phyloP scores from a whole-genome alignment of 2,329 filamentous ascomycete genomes.

The Ascochyta clinopodiicola region DNA sequence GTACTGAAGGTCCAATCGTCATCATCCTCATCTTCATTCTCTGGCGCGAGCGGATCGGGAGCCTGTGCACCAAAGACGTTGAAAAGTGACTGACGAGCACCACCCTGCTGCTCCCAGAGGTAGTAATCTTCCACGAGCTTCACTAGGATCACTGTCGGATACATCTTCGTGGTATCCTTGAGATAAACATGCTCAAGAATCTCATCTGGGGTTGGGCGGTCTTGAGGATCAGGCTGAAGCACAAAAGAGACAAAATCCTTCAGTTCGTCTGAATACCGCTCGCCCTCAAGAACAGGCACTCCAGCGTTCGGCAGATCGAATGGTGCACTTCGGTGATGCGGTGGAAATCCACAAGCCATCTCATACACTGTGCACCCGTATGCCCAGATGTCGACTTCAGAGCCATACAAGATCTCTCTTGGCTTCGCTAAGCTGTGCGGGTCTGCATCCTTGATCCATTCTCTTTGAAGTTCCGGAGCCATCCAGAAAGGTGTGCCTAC shows the following conservation, averaged over 20 bases:
- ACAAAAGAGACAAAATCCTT: constrained; percentile 76
- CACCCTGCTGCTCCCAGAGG: constrained; percentile 76
- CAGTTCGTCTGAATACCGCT: constrained; percentile 72
- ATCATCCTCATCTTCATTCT: constrained; percentile 52
- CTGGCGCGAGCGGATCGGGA: constrained; percentile 57
- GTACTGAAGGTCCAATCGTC: constrained; percentile 72
- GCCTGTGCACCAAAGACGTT: constrained; percentile 64
- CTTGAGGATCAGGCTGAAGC: constrained; percentile 70
- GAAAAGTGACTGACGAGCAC: constrained; percentile 70
- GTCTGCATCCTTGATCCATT: constrained; percentile 62
- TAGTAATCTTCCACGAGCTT: constrained; percentile 75
- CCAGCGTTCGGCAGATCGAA: constrained; percentile 51
- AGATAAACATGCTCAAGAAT: constrained; percentile 76
- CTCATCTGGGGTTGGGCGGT: constrained; percentile 72
- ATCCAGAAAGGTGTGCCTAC: constrained; percentile 88
- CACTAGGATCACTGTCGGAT: constrained; percentile 69
- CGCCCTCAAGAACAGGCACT: constrained; percentile 73
- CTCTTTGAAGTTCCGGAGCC: constrained; percentile 72
- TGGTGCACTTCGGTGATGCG: constrained; percentile 61
- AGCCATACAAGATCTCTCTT: constrained; percentile 60
- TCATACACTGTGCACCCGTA: constrained; percentile 83
- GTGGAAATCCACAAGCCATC: constrained; percentile 78
- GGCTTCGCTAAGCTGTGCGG: constrained; percentile 59
- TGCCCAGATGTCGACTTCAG: constrained; percentile 77
- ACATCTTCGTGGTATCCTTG: constrained; percentile 64